Evolutionary conservation across 805 yeast genomes (phyloP).

Genomic region (Ogataea polymorpha): DNA sequence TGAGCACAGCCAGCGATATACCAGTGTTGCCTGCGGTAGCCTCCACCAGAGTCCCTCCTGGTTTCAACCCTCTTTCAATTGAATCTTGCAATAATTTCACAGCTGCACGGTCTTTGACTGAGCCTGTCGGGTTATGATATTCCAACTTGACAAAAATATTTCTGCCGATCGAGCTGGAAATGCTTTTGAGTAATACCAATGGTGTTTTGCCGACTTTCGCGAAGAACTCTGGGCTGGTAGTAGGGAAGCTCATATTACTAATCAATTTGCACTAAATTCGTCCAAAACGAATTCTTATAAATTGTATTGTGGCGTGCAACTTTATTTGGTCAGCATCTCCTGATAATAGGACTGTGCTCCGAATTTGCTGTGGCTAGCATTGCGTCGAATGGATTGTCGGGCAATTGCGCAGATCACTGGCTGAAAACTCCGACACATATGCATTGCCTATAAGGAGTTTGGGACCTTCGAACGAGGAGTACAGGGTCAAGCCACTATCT

Average conservation of each 20-base stretch:
- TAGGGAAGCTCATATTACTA: background rate
- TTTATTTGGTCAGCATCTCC: too few relatives aligned
- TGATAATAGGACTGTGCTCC: too few relatives aligned
- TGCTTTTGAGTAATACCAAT: background rate
- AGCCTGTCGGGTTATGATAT: background rate
- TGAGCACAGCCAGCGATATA: background rate
- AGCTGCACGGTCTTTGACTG: background rate
- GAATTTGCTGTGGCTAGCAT: too few relatives aligned
- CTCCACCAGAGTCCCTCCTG: background rate
- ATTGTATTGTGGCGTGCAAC: too few relatives aligned
- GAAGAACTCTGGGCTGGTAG: background rate
- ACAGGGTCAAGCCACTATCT: too few relatives aligned
- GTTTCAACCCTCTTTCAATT: background rate
- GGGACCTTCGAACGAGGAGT: too few relatives aligned
- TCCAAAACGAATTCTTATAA: too few relatives aligned
- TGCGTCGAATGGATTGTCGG: too few relatives aligned
- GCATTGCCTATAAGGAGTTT: too few relatives aligned
- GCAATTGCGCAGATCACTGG: too few relatives aligned
- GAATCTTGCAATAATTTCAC: background rate
- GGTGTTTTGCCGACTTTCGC: background rate
- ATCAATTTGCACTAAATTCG: too few relatives aligned
- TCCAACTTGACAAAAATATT: background rate
- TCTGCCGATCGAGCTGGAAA: background rate
- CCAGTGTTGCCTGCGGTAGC: constrained; percentile 1
- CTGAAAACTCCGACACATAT: too few relatives aligned